Base-by-base conservation (phyloP, 768 basidiomycete species). In the Amyloporia xantha region DNA sequence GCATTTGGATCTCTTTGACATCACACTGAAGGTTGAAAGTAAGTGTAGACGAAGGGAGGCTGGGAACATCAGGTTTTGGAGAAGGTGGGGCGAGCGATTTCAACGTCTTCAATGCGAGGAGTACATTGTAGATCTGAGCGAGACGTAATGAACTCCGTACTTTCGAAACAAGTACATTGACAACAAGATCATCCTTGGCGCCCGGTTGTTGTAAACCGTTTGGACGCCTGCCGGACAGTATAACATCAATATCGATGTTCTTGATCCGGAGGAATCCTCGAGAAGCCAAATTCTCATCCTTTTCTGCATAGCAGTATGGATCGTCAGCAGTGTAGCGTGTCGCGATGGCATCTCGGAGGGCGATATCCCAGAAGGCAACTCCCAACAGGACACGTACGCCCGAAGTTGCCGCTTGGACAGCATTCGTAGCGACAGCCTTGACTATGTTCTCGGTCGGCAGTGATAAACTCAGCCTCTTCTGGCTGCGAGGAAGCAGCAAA, bases 291-390 rank as follows among this genome's bases (percentile, higher is more conserved):
- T 64, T 52, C 74, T 65, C 44, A 62, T 60, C 57, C 6, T 37
- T 33, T 12, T 64, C 62, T 9, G 56, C 59, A 5, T 56, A 45
- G 13, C 59, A 56, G 47, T 73, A 70, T 12, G 82, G 81, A 59
- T 86, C 79, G 62, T 88, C 82, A 35, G 81, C 75, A 36, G 79
- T 82, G 56, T 79, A 84, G 51, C 70, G 72, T 6, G 84, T 86
- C 2, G 86, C 77, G 26, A 82, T 71, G 24, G 84, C 79, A 52
- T 78, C 76, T 44, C 82, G 74, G n/a, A 85, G 47, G 2, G 73
- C 67, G 13, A 79, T 62, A 42, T 79, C 71, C 54, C 73, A 72
- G 2, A 82, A 44, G 2, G 66, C 57, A 20, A 82, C 36, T 48
- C 69, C 68, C 23, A 79, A 51, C 49, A 77, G 64, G 20, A 71